phyloP scores from a whole-genome alignment of 768 basidiomycete genomes.

The Punctularia strigosozonata region DNA sequence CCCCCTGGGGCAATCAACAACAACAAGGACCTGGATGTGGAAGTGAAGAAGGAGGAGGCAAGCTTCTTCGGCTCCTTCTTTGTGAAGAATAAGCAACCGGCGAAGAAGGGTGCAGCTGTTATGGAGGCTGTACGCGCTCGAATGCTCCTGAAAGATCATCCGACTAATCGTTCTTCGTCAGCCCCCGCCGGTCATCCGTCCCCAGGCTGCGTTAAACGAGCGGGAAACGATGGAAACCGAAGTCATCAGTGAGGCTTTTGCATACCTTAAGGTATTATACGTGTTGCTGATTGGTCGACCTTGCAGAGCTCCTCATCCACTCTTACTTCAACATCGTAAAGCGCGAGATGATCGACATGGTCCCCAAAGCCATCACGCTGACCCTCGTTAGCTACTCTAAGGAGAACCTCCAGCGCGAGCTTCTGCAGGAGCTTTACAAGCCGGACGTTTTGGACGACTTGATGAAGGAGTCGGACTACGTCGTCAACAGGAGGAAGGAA shows the following conservation, averaged over 20 bases:
- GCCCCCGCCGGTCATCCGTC: slow-evolving; percentile 81
- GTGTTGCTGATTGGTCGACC: not conserved
- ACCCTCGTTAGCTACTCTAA: slow-evolving; percentile 90
- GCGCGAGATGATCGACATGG: slow-evolving; percentile 99
- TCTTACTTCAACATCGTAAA: slow-evolving; percentile 99
- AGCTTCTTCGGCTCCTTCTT: slow-evolving; percentile 98
- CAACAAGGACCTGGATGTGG: slow-evolving; percentile 88
- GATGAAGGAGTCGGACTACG: slow-evolving; percentile 87
- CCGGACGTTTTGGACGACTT: slow-evolving; percentile 91
- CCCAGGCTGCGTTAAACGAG: slow-evolving; percentile 84
- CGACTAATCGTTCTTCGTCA: slow-evolving; percentile 21
- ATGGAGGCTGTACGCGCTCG: slow-evolving; percentile 41
- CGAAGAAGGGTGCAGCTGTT: slow-evolving; percentile 40
- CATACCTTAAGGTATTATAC: not conserved
- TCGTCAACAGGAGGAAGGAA: slow-evolving; percentile 87
- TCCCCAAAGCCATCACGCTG: slow-evolving; percentile 88
- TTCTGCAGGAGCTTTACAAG: slow-evolving; percentile 94
- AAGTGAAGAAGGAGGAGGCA: slow-evolving; percentile 76
- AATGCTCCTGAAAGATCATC: not conserved
- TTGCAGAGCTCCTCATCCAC: slow-evolving; percentile 81
- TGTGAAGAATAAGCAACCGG: slow-evolving; percentile 44
- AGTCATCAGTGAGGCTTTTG: slow-evolving; percentile 80
- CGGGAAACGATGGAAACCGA: slow-evolving; percentile 98
- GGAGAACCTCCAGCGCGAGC: slow-evolving; percentile 88
- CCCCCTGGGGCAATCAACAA: slow-evolving; percentile 68